A percentile compares a stretch with the other conserved stretches of the same genome.
Evolutionary conservation across 225 moss, liverwort and hornwort species (phyloP).

Genomic region (Bryum argenteum): DNA sequence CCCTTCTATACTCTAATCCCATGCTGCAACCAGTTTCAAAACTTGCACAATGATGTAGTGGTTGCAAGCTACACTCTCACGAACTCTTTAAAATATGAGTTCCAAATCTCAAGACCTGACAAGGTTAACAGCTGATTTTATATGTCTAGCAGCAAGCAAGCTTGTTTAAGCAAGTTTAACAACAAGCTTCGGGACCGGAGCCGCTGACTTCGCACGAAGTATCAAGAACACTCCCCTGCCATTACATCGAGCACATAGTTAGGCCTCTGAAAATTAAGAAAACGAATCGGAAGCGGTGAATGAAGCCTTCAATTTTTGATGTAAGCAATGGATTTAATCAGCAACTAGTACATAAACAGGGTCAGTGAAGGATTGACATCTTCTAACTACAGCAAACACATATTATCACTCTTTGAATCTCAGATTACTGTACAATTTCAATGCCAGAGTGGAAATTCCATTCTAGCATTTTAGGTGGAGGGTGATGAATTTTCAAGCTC

Average conservation of each 20-base stretch:
- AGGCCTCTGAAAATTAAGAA: neutral
- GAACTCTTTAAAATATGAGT: slow-evolving; percentile 2
- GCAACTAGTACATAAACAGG: too few species aligned
- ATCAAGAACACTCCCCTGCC: slow-evolving; percentile 57
- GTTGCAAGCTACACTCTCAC: slow-evolving; percentile 12
- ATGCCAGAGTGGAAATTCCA: too few species aligned
- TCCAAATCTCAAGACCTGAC: slow-evolving; percentile 6
- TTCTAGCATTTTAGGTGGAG: too few species aligned
- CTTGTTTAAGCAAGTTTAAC: slow-evolving; percentile 17
- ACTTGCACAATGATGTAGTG: slow-evolving; percentile 12
- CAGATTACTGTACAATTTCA: too few species aligned
- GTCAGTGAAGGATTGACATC: too few species aligned
- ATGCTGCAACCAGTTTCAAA: slow-evolving; percentile 18
- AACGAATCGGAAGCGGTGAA: too few species aligned
- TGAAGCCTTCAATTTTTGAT: too few species aligned
- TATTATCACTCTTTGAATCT: too few species aligned
- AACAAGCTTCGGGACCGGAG: slow-evolving; percentile 49
- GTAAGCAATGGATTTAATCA: neutral
- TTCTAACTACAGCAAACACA: too few species aligned
- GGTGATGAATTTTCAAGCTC: slow-evolving; percentile 14
- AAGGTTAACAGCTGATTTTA: slow-evolving; percentile 10
- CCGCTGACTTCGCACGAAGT: slow-evolving; percentile 48
- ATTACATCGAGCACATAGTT: neutral
- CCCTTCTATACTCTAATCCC: neutral
- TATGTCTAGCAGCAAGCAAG: too few species aligned